Evolutionary conservation across 106 monocot genomes (phyloP).

Genomic region (Gastrodia elata): DNA sequence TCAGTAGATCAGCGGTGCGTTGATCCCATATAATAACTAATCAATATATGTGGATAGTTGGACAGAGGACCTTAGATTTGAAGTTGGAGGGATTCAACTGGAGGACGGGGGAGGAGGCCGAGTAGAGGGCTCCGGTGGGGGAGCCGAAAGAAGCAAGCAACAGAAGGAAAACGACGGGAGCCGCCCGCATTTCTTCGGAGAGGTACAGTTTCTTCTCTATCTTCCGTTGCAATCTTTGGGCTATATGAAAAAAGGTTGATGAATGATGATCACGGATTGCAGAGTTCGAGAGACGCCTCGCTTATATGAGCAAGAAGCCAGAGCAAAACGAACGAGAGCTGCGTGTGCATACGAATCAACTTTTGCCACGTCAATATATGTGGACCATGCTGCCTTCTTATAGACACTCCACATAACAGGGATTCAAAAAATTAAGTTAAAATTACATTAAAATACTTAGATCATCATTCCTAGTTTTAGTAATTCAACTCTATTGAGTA

Average conservation of each 20-base stretch:
- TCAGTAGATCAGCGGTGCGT: neutral
- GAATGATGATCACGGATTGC: no score
- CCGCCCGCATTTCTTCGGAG: constrained; percentile 1
- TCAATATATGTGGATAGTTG: neutral
- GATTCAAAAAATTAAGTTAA: no score
- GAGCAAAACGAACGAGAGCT: neutral
- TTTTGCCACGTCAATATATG: neutral
- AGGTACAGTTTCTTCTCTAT: neutral
- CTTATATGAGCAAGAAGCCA: no score
- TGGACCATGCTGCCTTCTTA: no score
- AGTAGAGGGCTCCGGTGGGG: constrained; percentile 57
- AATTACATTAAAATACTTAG: no score
- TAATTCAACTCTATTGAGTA: no score
- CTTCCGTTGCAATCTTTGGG: no score
- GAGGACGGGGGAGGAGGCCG: constrained; percentile 80
- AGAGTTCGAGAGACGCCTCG: no score
- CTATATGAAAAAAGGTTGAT: no score
- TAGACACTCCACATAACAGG: no score
- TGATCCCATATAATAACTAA: neutral
- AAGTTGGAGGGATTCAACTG: constrained; percentile 89
- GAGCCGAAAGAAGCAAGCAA: constrained; percentile 4
- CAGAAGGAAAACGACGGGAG: neutral
- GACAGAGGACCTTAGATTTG: constrained; percentile 75
- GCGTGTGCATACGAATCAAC: neutral
- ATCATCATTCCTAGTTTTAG: no score